These are phyloP conservation scores for Geotrichum citri-aurantii DNA, from an alignment of 1,139 yeast genomes.

Conservation along the genomic window DNA sequence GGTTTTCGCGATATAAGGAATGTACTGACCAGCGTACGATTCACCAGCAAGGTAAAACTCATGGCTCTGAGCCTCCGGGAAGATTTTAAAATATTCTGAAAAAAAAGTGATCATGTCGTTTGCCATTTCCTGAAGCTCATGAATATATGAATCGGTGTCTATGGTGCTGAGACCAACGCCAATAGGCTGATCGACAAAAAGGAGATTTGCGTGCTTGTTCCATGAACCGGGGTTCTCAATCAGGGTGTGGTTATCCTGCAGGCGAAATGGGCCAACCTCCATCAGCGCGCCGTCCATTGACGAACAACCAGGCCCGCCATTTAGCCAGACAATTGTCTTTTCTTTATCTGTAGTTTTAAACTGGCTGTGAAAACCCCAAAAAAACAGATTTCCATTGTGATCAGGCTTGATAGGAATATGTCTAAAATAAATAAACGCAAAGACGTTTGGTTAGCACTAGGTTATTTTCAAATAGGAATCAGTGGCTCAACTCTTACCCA, in stretches of 20 bases:
- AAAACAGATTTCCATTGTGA: conserved; percentile 61
- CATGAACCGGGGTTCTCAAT: conserved; percentile 69
- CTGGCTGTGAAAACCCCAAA: conserved; percentile 52
- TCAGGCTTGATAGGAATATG: conserved; percentile 47
- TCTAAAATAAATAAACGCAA: no score
- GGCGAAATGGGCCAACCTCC: conserved; percentile 86
- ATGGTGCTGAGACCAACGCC: conserved; percentile 84
- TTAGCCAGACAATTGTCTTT: conserved; percentile 61
- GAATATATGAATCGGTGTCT: conserved; percentile 47
- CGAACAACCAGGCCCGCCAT: conserved; percentile 88
- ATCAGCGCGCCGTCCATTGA: conserved; percentile 95
- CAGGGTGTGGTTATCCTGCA: conserved; percentile 44
- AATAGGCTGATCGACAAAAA: conserved; percentile 90
- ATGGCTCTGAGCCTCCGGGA: conserved; percentile 65
- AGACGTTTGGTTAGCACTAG: no score
- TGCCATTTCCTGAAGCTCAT: conserved; percentile 52
- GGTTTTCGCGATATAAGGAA: conserved; percentile 76
- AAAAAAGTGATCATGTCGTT: conserved; percentile 60
- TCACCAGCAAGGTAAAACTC: conserved; percentile 70
- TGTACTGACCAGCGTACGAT: conserved; percentile 95
- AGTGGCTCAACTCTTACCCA: conserved; percentile 30
- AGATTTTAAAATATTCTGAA: conserved; percentile 57
- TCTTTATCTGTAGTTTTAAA: conserved; percentile 28
- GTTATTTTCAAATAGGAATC: no score
- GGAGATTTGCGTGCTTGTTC: conserved; percentile 71